Conservation (phyloP, 23 red algal species). For the Pyropia yezoensis region DNA sequence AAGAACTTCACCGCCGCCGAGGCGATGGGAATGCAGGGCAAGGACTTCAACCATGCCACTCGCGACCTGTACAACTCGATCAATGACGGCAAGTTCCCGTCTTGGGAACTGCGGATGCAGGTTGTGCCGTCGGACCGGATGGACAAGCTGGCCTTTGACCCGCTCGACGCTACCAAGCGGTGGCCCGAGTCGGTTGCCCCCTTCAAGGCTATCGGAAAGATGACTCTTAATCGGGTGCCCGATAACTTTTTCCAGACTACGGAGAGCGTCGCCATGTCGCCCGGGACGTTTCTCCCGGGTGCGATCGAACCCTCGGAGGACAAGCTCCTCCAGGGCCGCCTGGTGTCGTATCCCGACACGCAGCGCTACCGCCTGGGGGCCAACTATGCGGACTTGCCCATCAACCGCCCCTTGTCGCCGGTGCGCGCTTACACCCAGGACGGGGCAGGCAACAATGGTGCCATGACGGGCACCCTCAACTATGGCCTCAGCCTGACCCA, state of each 20-base stretch:
- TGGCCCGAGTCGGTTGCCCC: constrained; percentile 91
- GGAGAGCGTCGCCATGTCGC: constrained; percentile 93
- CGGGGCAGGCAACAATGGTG: constrained; percentile 13
- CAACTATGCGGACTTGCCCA: constrained; percentile 90
- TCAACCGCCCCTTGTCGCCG: constrained; percentile 64
- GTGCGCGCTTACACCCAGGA: constrained; percentile 42
- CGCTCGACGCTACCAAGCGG: constrained; percentile 83
- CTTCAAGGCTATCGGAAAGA: constrained; percentile 68
- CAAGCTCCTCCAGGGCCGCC: constrained; percentile 87
- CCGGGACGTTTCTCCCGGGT: constrained; percentile 80
- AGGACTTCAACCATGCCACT: constrained; percentile 95
- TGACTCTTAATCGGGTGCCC: constrained; percentile 79
- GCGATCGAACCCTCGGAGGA: constrained; percentile 78
- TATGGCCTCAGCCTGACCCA: constrained; percentile 6
- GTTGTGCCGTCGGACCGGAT: constrained; percentile 61
- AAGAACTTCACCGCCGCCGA: constrained; percentile 91
- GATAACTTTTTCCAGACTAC: constrained; percentile 92
- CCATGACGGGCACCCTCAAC: constrained; percentile 16
- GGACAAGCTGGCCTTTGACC: constrained; percentile 70
- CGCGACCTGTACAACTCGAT: constrained; percentile 85
- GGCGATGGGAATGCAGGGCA: constrained; percentile 57
- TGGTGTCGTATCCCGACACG: constrained; percentile 93
- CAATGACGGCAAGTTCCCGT: constrained; percentile 73
- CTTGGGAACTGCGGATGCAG: constrained; percentile 86
- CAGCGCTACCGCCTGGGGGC: constrained; percentile 92